Percentiles rank a stretch among this genome's conserved stretches.
Conservation (phyloP, 2,329 filamentous ascomycete species). For the Aspergillus carbonarius region DNA sequence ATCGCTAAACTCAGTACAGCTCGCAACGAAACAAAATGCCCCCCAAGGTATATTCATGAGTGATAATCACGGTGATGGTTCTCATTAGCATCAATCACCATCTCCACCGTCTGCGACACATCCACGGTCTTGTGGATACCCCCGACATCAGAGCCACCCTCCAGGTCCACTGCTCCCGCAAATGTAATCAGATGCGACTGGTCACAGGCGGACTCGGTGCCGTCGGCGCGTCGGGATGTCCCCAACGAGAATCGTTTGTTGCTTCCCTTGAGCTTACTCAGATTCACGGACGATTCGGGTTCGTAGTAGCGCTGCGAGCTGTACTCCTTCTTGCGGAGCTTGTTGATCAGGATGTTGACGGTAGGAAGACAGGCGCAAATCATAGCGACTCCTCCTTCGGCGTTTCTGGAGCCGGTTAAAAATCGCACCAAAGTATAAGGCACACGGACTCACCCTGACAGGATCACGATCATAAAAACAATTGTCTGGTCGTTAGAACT, state of each 20-base stretch:
- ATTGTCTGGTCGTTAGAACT: constrained; percentile 33
- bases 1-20: neutral
- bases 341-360: constrained; percentile 30
- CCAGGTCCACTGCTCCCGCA: constrained; percentile 24
- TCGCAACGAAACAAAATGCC: neutral
- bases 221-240: constrained; percentile 16
- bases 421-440: neutral
- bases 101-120: constrained; percentile 24
- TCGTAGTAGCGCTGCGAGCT: constrained; percentile 31
- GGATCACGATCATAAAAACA: constrained; percentile 37
- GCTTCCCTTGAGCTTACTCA: constrained; percentile 24
- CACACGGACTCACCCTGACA: constrained; percentile 35
- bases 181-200: constrained; percentile 34
- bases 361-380: constrained; percentile 41
- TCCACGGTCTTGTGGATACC: constrained; percentile 25
- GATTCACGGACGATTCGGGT: constrained; percentile 27
- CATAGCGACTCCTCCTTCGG: constrained; percentile 37
- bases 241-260: constrained; percentile 19
- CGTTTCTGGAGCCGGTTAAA: constrained; percentile 29
- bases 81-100: constrained; percentile 6
- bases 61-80: neutral
- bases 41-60: neutral
- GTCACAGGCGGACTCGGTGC: constrained; percentile 25
- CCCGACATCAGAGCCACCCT: constrained; percentile 1
- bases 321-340: constrained; percentile 26